Evolutionary conservation across 2,329 filamentous ascomycete species (phyloP), one percentile per base, ranked within the genome.

Genomic region (Biscogniauxia sp.): DNA sequence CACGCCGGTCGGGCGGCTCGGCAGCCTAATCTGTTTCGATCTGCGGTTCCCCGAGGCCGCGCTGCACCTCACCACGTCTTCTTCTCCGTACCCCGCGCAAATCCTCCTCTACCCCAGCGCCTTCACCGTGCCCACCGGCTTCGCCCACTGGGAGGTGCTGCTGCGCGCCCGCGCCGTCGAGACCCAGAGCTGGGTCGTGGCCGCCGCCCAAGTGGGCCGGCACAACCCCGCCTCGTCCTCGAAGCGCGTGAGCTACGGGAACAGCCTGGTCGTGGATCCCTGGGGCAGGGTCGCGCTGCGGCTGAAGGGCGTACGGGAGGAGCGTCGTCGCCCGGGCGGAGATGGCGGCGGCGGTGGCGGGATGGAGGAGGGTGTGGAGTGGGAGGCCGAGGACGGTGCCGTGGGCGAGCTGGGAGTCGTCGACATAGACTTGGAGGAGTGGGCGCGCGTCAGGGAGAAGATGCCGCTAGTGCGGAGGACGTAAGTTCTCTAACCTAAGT

Each of bases 1-100:
- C n/a, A 91, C 88, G 0, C 77, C 85, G 0, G 73, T 96, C 11
- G 93, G 93, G 15, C 86, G 85, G 41, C 82, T 97, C 20, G 94
- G 92, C 20, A 81, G 89, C 63, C 82, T 90, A 57, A 96, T 97
- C 63, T 97, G 94, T 78, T 97, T 97, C 74, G 94, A 97, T 77
- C 77, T 97, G 64, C 86, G 93, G 1, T 96, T 95, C 72, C 86
- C 92, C 0, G 92, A 96, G 72, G 84, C 90, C 8, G 84, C 86
- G 0, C 75, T 95, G 9, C 82, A 86, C 1, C 81, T 96, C 77
- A 0, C 72, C 77, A 0, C 72, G 5, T 50, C 50, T 11, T 20
- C 60, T n/a, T 2, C 45, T 2, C 49, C 49, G 2, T 23, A 19
- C 55, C 20, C 28, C 55, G 92, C 92, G 1, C 87, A 97, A 64